Base-by-base conservation (phyloP, 1,284 basidiomycete species). In the Cutaneotrichosporon sp. region DNA sequence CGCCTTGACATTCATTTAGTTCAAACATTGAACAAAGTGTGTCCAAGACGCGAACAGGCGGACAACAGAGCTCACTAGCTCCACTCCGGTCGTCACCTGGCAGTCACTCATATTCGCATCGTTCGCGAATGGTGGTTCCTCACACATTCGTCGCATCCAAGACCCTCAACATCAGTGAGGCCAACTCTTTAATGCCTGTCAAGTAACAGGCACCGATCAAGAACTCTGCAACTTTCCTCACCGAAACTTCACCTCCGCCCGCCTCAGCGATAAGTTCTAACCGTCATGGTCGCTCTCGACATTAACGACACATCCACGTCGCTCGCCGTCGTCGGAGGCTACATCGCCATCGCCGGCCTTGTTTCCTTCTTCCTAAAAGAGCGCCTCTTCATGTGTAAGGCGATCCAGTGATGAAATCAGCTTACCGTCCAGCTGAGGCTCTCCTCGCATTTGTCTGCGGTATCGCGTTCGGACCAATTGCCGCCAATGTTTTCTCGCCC, bases 361-460 rank as follows among this genome's bases (percentile, higher is more conserved):
- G 52, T 75, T 33, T 70, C 65, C 26, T 77, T 74, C 52, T 65
- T 74, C 14, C 31, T 77, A 46, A 77, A 78, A 51, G 75, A 78
- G 56, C 61, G 63, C 31, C 63, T 77, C 4, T 75, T 75, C 57
- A 64, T 78, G 50, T 76, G 73, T 74, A 45, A 55, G 72, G 59
- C 5, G 24, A 12, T 27, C 7, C 14, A 7, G 11, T 25, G 31
- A 5, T 24, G 26, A 29, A 10, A 4, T n/a, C 12, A 9, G 25
- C 57, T 55, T 22, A 55, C 50, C 91, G 89, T 67, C 81, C 91
- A 65, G 94, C 94, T 58, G 94, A 98, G 79, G 89, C 94, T 1
- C 87, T 89, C 59, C 86, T 91, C 79, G 92, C 94, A 1, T 89
- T 94, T 62, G 69, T 92, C 22, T 93, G 94, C 64, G 94, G 94